Conservation (phyloP, 805 yeast genomes). For the Helenozyma baotianmanensis region DNA sequence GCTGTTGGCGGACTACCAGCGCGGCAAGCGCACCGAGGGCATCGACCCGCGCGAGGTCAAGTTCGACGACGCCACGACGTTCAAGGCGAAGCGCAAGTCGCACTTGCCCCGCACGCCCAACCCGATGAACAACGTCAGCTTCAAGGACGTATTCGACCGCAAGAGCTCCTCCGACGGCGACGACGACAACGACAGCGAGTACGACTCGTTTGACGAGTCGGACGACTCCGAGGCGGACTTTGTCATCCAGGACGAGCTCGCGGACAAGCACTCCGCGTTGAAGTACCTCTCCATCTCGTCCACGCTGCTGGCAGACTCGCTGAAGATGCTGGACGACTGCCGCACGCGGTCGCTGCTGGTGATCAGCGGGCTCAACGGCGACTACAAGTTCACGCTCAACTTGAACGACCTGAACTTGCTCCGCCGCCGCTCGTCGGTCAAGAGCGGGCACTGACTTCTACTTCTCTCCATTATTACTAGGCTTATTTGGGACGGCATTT, state of each 20-base stretch:
- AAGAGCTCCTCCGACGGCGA: constrained; percentile 9
- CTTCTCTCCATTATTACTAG: background rate
- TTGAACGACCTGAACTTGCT: constrained; percentile 62
- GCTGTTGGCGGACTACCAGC: constrained; percentile 12
- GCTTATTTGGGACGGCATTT: background rate
- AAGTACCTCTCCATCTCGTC: constrained; percentile 18
- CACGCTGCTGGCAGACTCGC: constrained; percentile 15
- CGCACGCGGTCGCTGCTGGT: constrained; percentile 38
- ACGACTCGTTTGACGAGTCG: constrained; percentile 18
- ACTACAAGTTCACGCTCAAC: constrained; percentile 52
- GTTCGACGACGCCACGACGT: constrained; percentile 14
- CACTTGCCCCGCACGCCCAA: constrained; percentile 41
- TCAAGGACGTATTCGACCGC: constrained; percentile 25
- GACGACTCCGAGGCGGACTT: constrained; percentile 15
- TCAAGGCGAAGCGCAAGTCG: constrained; percentile 4
- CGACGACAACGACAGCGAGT: constrained; percentile 10
- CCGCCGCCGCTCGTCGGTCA: constrained; percentile 41
- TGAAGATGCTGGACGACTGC: constrained; percentile 21
- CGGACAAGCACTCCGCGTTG: constrained; percentile 8
- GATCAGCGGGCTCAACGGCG: constrained; percentile 36
- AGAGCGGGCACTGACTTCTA: constrained; percentile 6
- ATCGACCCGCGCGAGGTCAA: constrained; percentile 15
- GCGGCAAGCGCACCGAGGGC: constrained; percentile 9
- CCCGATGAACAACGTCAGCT: constrained; percentile 27
- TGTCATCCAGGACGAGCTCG: constrained; percentile 1